These are phyloP conservation scores for Waltergamsia citrina DNA, from an alignment of 2,329 filamentous ascomycete genomes.

Conservation along the genomic window DNA sequence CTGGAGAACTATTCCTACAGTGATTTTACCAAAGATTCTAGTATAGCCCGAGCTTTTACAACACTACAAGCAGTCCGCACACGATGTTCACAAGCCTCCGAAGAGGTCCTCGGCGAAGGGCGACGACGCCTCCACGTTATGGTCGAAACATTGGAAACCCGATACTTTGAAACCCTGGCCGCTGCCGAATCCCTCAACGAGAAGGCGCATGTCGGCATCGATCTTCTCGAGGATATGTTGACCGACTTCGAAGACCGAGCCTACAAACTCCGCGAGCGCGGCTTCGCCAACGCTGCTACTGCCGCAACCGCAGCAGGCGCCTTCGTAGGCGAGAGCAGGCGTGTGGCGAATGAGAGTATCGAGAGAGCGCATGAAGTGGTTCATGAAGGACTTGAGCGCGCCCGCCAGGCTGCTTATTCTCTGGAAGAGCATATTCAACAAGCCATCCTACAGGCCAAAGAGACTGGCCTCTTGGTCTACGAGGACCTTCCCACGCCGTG, in stretches of 20 bases:
- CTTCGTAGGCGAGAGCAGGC: constrained; percentile 68
- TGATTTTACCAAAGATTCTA: constrained; percentile 72
- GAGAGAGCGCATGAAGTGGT: constrained; percentile 66
- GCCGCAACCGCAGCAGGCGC: constrained; percentile 63
- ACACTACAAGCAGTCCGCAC: constrained; percentile 81
- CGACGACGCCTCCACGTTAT: constrained; percentile 76
- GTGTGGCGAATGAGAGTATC: constrained; percentile 72
- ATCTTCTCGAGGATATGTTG: constrained; percentile 76
- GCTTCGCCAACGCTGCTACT: constrained; percentile 56
- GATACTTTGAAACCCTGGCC: constrained; percentile 78
- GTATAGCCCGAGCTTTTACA: constrained; percentile 74
- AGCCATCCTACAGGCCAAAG: constrained; percentile 64
- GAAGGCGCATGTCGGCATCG: constrained; percentile 81
- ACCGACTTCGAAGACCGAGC: constrained; percentile 77
- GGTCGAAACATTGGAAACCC: constrained; percentile 81
- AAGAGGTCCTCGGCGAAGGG: constrained; percentile 81
- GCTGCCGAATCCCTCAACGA: constrained; percentile 83
- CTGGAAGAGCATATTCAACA: constrained; percentile 78
- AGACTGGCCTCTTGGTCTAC: constrained; percentile 78
- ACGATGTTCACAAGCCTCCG: constrained; percentile 81
- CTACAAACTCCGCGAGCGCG: constrained; percentile 68
- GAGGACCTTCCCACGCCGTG: constrained; percentile 86
- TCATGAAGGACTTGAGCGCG: constrained; percentile 72
- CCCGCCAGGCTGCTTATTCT: constrained; percentile 71
- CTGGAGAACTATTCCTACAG: constrained; percentile 84